Conservation (phyloP, 225 moss, liverwort and hornwort genomes). For the Pseudoscleropodium purum region DNA sequence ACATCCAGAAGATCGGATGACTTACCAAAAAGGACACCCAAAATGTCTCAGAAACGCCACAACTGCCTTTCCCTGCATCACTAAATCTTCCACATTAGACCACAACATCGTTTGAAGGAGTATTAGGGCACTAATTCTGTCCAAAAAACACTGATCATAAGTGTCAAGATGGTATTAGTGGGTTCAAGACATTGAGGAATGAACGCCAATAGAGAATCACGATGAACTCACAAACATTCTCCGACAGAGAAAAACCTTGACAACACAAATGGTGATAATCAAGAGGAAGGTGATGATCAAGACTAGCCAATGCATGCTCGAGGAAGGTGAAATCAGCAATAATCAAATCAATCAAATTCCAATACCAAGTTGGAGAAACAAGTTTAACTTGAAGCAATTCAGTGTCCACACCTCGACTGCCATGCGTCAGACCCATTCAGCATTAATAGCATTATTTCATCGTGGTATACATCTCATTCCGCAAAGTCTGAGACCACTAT, state of each 20-base stretch:
- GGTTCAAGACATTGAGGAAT: neutral
- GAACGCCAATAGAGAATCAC: neutral
- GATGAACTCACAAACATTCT: neutral
- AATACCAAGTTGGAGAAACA: neutral
- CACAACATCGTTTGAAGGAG: neutral
- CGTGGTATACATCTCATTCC: neutral
- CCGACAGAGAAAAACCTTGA: neutral
- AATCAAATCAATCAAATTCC: neutral
- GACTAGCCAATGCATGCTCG: neutral
- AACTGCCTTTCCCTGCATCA: slow-evolving; percentile 47
- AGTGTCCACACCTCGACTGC: neutral
- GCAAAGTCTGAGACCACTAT: neutral
- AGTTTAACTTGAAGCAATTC: neutral
- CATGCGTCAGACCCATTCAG: neutral
- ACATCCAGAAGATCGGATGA: neutral
- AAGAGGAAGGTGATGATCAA: neutral
- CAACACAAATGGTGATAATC: neutral
- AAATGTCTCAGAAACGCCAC: slow-evolving; percentile 56
- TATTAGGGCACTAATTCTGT: neutral
- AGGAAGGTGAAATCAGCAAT: neutral
- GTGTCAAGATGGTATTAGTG: neutral
- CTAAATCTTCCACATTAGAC: neutral
- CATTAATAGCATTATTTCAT: neutral
- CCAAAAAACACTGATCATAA: neutral
- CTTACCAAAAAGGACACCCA: slow-evolving; percentile 55